phyloP scores from a whole-genome alignment of 1,139 yeast species.

The Candida pseudoviswanathii region DNA sequence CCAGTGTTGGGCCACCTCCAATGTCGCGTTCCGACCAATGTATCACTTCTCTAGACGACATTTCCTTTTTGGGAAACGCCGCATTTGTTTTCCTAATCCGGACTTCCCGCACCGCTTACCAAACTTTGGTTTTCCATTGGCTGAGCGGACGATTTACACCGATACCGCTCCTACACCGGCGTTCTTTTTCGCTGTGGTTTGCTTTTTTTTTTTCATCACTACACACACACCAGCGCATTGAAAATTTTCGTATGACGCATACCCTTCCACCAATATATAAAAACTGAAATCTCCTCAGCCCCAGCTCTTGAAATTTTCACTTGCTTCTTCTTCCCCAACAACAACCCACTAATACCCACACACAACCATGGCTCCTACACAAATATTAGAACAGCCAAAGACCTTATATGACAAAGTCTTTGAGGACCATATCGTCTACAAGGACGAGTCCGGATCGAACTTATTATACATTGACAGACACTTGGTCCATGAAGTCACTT shows the following conservation, averaged over 20 bases:
- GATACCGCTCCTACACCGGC: background rate
- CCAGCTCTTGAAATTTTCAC: background rate
- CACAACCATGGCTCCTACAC: conserved; percentile 22
- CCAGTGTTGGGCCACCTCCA: too few species aligned
- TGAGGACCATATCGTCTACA: conserved; percentile 88
- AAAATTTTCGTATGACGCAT: conserved; percentile 4
- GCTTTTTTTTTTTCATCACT: background rate
- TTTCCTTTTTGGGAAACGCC: too few species aligned
- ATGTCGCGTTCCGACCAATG: too few species aligned
- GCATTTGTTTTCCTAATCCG: background rate
- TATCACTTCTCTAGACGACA: too few species aligned
- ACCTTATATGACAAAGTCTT: conserved; percentile 96
- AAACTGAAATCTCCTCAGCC: too few species aligned
- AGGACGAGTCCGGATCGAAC: conserved; percentile 84
- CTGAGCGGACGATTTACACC: background rate
- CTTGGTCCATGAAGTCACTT: conserved; percentile 95
- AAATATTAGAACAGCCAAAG: conserved; percentile 29
- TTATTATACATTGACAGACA: conserved; percentile 93
- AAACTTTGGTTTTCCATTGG: background rate
- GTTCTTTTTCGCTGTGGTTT: background rate
- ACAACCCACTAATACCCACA: background rate
- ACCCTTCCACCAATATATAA: background rate
- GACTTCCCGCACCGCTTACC: background rate
- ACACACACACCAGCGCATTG: background rate
- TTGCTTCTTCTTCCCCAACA: background rate